Conservation (phyloP, 768 basidiomycete genomes). For the Panus rudis region DNA sequence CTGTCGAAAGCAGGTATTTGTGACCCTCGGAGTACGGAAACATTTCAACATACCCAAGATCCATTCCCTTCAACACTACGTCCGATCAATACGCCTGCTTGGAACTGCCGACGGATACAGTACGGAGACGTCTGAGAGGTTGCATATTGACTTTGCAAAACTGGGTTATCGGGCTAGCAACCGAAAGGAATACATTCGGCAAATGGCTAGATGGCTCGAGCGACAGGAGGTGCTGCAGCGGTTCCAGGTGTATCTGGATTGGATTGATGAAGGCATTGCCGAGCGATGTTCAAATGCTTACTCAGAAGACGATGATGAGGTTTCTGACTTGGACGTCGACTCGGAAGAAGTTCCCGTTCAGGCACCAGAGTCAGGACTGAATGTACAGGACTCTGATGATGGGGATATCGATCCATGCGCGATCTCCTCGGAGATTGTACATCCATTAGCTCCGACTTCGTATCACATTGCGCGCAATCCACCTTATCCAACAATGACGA, state of each 20-base stretch:
- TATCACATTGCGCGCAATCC: too few relatives aligned
- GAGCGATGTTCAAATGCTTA: neutral
- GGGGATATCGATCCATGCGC: too few relatives aligned
- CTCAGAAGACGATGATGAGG: neutral
- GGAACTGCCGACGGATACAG: constrained; percentile 20
- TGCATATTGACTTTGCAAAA: constrained; percentile 41
- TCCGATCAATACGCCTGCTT: constrained; percentile 10
- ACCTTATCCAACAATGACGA: too few relatives aligned
- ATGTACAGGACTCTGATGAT: too few relatives aligned
- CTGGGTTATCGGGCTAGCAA: constrained; percentile 20
- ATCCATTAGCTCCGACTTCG: too few relatives aligned
- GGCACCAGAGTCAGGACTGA: too few relatives aligned
- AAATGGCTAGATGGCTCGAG: constrained; percentile 34
- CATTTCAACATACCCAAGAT: constrained; percentile 28
- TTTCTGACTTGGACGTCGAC: neutral
- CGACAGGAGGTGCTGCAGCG: constrained; percentile 27
- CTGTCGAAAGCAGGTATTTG: constrained; percentile 19
- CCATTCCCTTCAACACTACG: constrained; percentile 18
- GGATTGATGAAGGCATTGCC: constrained; percentile 5
- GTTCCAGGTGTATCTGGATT: constrained; percentile 23
- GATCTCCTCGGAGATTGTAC: too few relatives aligned
- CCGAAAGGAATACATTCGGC: constrained; percentile 19
- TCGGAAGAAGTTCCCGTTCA: too few relatives aligned
- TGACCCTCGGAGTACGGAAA: constrained; percentile 14
- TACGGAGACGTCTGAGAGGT: constrained; percentile 25